Evolutionary conservation across 1,284 basidiomycete genomes (phyloP), one percentile per base, ranked within the genome.

Genomic region (Malassezia japonica): DNA sequence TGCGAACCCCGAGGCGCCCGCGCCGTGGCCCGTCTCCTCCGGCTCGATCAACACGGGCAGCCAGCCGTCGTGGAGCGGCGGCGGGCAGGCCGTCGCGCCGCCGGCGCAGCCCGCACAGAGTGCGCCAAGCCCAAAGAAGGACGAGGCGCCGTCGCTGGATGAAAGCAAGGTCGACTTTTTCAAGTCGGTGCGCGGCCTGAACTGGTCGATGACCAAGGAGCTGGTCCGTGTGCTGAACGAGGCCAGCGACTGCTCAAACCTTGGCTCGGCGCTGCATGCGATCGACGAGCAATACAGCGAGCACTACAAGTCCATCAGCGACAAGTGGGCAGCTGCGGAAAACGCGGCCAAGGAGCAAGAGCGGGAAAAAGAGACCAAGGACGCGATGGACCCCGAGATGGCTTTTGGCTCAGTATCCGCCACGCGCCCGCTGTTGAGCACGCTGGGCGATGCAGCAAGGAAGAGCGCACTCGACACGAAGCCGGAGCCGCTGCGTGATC

Each of bases 101-200:
- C n/a, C 4, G 15, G 32, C 3, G 15, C 4, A 4, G 12, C 6
- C 7, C 35, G 9, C 35, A 9, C 3, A n/a, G 18, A 21, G 35
- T 9, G 18, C 35, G 18, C n/a, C n/a, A n/a, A 23, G 35, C 20
- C 1, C 16, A 6, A 5, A 24, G 23, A 20, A 6, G 18, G 18
- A 2, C 5, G 18, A 21, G 6, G 3, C 4, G 12, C 8, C 15
- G 12, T 2, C 9, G 12, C 7, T 23, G 12, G 3, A 20, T 18
- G 7, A 20, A 28, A 9, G 15, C 4, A 9, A 34, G 8, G 2
- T 21, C 9, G 51, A 48, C 13, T 48, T 34, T n/a, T 54, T 35
- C 32, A 45, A n/a, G 28, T 24, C 23, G 1, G 5, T 54, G 32
- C 46, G 51, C 21, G 51, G 51, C 4, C 39, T 55, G 4, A 55